These are phyloP conservation scores for Suhomyces faveliae DNA, from an alignment of 805 yeast genomes.

Conservation along the genomic window DNA sequence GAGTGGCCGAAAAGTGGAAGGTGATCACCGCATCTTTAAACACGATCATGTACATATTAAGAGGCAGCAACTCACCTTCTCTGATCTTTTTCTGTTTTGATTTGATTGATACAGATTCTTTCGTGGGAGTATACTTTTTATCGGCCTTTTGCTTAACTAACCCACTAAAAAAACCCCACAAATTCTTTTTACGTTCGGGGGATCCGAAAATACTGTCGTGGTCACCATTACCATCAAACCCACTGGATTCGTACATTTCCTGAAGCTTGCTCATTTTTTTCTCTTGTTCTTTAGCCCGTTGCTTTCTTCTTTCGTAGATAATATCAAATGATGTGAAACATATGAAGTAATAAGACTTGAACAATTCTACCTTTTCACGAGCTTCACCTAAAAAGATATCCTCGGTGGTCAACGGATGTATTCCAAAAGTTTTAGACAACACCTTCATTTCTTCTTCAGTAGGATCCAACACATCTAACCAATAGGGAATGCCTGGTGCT, in stretches of 20 bases:
- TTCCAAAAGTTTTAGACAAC: slow-evolving; percentile 83
- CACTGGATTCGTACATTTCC: slow-evolving; percentile 29
- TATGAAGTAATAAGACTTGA: slow-evolving; percentile 85
- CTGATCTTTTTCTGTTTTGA: slow-evolving; percentile 33
- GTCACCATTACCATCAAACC: slow-evolving; percentile 18
- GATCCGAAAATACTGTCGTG: slow-evolving; percentile 16
- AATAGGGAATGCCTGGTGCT: slow-evolving; percentile 40
- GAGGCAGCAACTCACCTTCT: slow-evolving; percentile 71
- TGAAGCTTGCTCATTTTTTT: slow-evolving; percentile 36
- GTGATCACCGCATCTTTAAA: slow-evolving; percentile 89
- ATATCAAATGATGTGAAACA: slow-evolving; percentile 70
- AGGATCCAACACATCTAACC: slow-evolving; percentile 92
- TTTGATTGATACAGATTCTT: slow-evolving; percentile 19
- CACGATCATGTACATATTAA: slow-evolving; percentile 90
- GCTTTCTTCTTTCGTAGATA: slow-evolving; percentile 65
- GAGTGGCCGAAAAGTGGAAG: slow-evolving; percentile 91
- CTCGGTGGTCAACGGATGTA: slow-evolving; percentile 95
- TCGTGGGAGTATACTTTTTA: slow-evolving; percentile 8
- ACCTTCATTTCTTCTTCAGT: slow-evolving; percentile 97
- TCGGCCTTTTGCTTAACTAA: slow-evolving; percentile 8
- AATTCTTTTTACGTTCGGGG: slow-evolving; percentile 14
- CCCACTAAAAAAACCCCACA: slow-evolving; percentile 15
- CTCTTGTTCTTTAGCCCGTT: slow-evolving; percentile 48
- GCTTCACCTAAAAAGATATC: slow-evolving; percentile 92
- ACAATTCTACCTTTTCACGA: slow-evolving; percentile 91